Base-by-base conservation (phyloP, 1,139 yeast species). In the Barnettozyma hawaiiensis region DNA sequence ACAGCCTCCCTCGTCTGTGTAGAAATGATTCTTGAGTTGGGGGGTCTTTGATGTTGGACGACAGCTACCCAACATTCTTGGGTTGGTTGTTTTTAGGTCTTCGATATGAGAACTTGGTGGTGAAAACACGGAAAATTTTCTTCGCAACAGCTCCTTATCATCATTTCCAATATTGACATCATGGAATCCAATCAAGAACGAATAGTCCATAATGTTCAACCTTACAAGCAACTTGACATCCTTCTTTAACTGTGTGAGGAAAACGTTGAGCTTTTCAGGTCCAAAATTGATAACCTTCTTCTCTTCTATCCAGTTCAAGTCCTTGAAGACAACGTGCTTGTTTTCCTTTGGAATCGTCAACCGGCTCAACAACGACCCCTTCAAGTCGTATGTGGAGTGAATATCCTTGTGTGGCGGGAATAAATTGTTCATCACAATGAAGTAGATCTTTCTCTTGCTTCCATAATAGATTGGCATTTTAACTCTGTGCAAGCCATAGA, bases 321-420 rank as follows among this genome's bases (percentile, higher is more conserved):
- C 99, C 60, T 94, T 94, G 55, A 83, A 69, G 2, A 81, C 80
- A 3, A 62, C 64, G 29, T 59, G 54, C 29, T 57, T 39, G 31
- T 45, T 38, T 40, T 49, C 45, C 38, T 48, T 64, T 50, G 61
- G 55, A 34, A 51, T 44, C 0, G 89, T 79, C 28, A 66, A 65
- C 53, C 99, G 76, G 4, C 97, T 97, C 71, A 85, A 75, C 0
- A 95, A 78, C 0, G 97, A 87, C 1, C 99, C 99, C 62, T 94
- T 94, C 57, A 94, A 72, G 60, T 94, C 99, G 62, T 78, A 94
- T 33, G 92, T 85, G 38, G 76, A 66, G 60, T 89, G 95, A 47
- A 92, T 82, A 51, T 86, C 95, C 45, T 92, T 73, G 58, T 87
- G 90, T 7, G 97, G 96, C 1, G 99, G 98, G 64, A 94, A 92